These are phyloP conservation scores for Sphaceloma murrayae DNA, from an alignment of 2,329 filamentous ascomycete genomes.

Conservation along the genomic window DNA sequence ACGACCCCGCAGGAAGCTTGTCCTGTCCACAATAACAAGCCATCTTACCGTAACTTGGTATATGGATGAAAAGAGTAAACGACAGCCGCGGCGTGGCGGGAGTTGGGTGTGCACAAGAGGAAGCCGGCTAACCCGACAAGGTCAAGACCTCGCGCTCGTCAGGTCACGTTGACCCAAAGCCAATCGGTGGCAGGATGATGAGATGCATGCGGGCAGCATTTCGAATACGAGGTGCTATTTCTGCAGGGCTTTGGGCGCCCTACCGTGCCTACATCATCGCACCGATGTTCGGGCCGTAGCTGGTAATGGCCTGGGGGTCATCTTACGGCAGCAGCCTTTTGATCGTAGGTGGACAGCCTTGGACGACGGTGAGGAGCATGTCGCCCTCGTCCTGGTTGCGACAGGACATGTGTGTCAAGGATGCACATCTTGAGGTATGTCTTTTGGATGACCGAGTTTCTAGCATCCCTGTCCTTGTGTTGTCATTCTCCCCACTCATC, in stretches of 20 bases:
- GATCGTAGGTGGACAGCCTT: background rate
- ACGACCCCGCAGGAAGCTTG: conserved; percentile 11
- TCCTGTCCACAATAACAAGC: background rate
- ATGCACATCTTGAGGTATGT: background rate
- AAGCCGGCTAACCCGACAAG: background rate
- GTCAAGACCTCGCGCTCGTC: conserved; percentile 1
- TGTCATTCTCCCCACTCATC: conserved; percentile 1
- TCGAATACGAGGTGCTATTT: conserved; percentile 14
- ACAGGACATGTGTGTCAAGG: background rate
- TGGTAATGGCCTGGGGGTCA: background rate
- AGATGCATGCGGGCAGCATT: background rate
- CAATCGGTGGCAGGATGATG: conserved; percentile 4
- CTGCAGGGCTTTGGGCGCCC: conserved; percentile 10
- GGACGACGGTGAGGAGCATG: conserved; percentile 1
- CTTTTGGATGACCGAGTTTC: background rate
- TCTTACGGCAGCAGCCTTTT: background rate
- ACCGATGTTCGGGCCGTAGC: background rate
- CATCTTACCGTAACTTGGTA: background rate
- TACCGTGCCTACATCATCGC: conserved; percentile 6
- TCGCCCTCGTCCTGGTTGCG: background rate
- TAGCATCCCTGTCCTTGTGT: background rate
- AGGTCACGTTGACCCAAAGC: background rate
- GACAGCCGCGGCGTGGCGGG: too few species aligned
- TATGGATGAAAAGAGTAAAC: too few species aligned
- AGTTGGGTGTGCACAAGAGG: too few species aligned